These are phyloP conservation scores for Tuber magnatum DNA, from an alignment of 495 filamentous ascomycete genomes.

Conservation along the genomic window DNA sequence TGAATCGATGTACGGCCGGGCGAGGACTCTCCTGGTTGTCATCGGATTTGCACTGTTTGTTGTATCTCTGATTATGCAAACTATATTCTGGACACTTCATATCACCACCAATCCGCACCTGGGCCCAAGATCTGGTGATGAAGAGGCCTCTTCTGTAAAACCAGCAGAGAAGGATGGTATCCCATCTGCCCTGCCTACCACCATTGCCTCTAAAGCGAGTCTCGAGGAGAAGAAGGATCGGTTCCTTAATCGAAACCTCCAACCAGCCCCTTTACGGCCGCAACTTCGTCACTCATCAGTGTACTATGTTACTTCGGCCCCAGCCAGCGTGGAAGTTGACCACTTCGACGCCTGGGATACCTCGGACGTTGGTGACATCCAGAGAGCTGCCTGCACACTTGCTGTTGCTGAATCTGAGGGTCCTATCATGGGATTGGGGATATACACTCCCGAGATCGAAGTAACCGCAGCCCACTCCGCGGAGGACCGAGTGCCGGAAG, in stretches of 20 bases:
- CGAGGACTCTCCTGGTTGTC: slow-evolving; percentile 31
- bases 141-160: slow-evolving; percentile 11
- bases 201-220: slow-evolving; percentile 7
- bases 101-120: slow-evolving; percentile 17
- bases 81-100: slow-evolving; percentile 34
- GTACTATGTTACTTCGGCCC: slow-evolving; percentile 26
- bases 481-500: background rate
- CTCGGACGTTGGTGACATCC: slow-evolving; percentile 30
- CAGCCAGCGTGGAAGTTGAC: slow-evolving; percentile 12
- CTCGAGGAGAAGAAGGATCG: slow-evolving; percentile 15
- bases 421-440: slow-evolving; percentile 26
- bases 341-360: slow-evolving; percentile 35
- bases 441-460: slow-evolving; percentile 20
- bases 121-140: background rate
- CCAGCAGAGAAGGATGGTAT: slow-evolving; percentile 6
- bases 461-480: background rate
- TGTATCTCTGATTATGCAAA: slow-evolving; percentile 30
- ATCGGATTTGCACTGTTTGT: slow-evolving; percentile 33
- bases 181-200: slow-evolving; percentile 2
- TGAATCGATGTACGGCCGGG: slow-evolving; percentile 23
- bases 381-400: slow-evolving; percentile 32
- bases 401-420: slow-evolving; percentile 20
- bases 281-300: slow-evolving; percentile 28
- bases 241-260: slow-evolving; percentile 14
- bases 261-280: slow-evolving; percentile 11